These are phyloP conservation scores for Tetrahymena thermophila DNA, from an alignment of 73 alveolate species.

Conservation along the genomic window DNA sequence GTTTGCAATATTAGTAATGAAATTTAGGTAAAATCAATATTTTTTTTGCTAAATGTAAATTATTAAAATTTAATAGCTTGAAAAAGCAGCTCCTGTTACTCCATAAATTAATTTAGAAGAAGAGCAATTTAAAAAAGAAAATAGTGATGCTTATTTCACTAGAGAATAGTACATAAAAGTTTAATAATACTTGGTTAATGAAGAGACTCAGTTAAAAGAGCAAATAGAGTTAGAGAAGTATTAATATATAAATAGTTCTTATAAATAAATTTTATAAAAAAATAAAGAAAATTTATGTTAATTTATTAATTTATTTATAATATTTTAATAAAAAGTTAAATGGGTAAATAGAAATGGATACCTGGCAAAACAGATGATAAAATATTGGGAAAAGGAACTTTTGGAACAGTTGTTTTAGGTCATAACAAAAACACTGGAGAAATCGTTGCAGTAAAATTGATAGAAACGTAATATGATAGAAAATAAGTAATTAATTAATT, in stretches of 20 bases:
- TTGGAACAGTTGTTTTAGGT: constrained; percentile 89
- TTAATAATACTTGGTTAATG: neutral
- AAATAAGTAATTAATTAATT: neutral
- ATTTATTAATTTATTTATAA: neutral
- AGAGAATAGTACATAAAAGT: neutral
- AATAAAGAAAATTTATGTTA: too few species aligned
- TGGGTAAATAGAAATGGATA: neutral
- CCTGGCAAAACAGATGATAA: constrained; percentile 50
- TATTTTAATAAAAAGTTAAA: neutral
- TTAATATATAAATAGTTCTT: too few species aligned
- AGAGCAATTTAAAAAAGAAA: neutral
- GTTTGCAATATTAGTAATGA: neutral
- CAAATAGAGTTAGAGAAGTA: neutral
- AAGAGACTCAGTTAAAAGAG: neutral
- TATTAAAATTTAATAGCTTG: neutral
- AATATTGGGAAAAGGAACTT: constrained; percentile 86
- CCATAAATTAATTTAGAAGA: neutral
- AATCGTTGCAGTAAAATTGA: constrained; percentile 70
- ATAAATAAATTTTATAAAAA: too few species aligned
- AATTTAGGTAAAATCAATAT: neutral
- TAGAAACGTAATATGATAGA: constrained; percentile 11
- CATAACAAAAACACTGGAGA: constrained; percentile 68
- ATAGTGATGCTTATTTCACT: neutral
- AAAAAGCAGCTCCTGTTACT: neutral
- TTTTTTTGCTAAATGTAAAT: too few species aligned